phyloP scores from a whole-genome alignment of 164 flowering plant genomes.

The Tetrastigma voinierianum region DNA sequence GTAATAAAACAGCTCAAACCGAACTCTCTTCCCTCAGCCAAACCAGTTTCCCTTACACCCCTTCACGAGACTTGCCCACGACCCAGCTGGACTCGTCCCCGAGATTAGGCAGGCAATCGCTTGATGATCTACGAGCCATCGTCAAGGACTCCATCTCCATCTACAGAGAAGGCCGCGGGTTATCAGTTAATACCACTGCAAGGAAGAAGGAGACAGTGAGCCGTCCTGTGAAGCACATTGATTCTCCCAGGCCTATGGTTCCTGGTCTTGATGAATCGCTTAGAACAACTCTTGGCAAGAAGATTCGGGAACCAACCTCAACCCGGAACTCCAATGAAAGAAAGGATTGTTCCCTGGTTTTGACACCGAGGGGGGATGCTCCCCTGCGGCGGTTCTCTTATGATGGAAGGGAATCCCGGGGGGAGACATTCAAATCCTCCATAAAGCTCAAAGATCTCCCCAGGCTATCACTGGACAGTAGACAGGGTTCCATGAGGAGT shows the following conservation, averaged over 20 bases:
- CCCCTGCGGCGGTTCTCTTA: conserved; percentile 58
- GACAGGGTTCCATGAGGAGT: conserved; percentile 22
- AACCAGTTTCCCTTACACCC: conserved; percentile 8
- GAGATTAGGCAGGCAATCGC: conserved; percentile 15
- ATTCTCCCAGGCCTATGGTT: conserved; percentile 50
- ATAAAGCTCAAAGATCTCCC: conserved; percentile 53
- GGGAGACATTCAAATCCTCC: conserved; percentile 30
- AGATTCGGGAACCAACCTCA: conserved; percentile 24
- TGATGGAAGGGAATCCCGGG: conserved; percentile 54
- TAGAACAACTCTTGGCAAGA: conserved; percentile 20
- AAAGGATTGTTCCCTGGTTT: conserved; percentile 10
- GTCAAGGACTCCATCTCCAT: conserved; percentile 47
- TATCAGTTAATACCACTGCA: conserved; percentile 32
- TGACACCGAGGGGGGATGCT: conserved; percentile 29
- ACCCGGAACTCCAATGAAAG: conserved; percentile 18
- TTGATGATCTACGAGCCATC: conserved; percentile 37
- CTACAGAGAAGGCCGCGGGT: conserved; percentile 37
- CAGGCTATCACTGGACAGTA: conserved; percentile 65
- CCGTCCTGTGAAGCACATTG: conserved; percentile 35
- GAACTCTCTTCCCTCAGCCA: conserved; percentile 25
- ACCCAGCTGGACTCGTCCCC: conserved; percentile 15
- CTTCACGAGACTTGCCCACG: conserved; percentile 1
- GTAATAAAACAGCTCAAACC: conserved; percentile 19
- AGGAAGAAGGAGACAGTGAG: conserved; percentile 22
- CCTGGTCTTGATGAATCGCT: conserved; percentile 30